Base-by-base conservation (phyloP, 1,139 yeast species). In the Geotrichum reessii region DNA sequence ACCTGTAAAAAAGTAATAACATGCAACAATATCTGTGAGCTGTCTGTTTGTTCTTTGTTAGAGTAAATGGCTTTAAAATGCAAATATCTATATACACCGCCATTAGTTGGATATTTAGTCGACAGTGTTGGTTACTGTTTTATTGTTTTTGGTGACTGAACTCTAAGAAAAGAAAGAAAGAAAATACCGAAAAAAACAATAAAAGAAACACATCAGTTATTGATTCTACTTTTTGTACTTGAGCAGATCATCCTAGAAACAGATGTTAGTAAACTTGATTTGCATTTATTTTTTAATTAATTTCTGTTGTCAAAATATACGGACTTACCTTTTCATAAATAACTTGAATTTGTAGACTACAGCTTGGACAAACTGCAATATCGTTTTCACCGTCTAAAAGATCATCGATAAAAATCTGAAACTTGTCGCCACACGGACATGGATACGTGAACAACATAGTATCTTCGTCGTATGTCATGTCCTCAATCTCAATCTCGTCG, bases 371-470 rank as follows among this genome's bases (percentile, higher is more conserved):
- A 22, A 92, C 95, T 0, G 99, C 99, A 53, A 91, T 84, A 63
- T 90, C 93, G 66, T 88, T 95, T n/a, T 72, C 71, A 5, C 97
- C 99, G 66, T 91, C 97, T 63, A 79, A 78, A 72, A 95, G 77
- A 69, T 95, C 99, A 66, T 87, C 95, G 57, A 93, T 78, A 40
- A 83, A 78, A 50, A 93, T 87, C 70, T 95, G 96, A 74, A 93
- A 93, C 68, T 85, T 79, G 73, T 95, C 99, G 31, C 99, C 99
- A 73, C 99, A 93, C 0, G 99, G 99, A 77, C 99, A 93, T 4
- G 99, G 99, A 67, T 92, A 93, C 61, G 90, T 87, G 73, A 92
- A 90, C 50, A 90, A 74, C 72, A 86, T 91, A 12, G 88, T 84
- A 31, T 78, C 78, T 3, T 93, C 84, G 71, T 93, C 97, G 72